Conservation (phyloP, 169 alveolate species). For the Eimeria acervulina region DNA sequence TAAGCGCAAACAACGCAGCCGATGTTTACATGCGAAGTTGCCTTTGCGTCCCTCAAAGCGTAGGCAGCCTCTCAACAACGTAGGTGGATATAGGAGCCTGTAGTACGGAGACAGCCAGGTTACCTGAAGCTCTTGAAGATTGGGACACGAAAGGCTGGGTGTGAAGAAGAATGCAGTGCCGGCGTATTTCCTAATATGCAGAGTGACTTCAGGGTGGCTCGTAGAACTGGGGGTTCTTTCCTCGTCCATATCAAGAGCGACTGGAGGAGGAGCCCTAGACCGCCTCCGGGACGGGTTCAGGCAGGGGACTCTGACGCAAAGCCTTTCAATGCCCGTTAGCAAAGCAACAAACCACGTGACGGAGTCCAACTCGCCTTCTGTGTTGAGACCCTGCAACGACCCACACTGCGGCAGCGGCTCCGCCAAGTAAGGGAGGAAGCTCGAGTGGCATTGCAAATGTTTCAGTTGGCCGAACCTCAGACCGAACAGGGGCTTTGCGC, state of each 20-base stretch:
- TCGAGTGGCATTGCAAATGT: constrained; percentile 70
- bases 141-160: constrained; percentile 37
- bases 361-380: constrained; percentile 61
- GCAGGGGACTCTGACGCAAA: constrained; percentile 60
- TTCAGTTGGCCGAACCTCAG: constrained; percentile 68
- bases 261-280: constrained; percentile 23
- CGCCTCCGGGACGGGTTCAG: constrained; percentile 62
- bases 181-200: constrained; percentile 37
- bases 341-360: constrained; percentile 65
- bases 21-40: background rate
- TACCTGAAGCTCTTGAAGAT: constrained; percentile 69
- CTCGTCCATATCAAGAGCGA: constrained; percentile 11
- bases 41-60: background rate
- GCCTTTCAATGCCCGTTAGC: constrained; percentile 39
- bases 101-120: too few species aligned
- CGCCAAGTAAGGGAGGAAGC: constrained; percentile 73
- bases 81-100: background rate
- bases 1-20: background rate
- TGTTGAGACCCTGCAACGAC: constrained; percentile 27
- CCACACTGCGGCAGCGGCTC: constrained; percentile 77
- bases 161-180: constrained; percentile 66
- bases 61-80: background rate
- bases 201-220: constrained; percentile 38
- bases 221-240: background rate
- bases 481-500: constrained; percentile 60